phyloP scores from a whole-genome alignment of 2,329 filamentous ascomycete genomes.

The Cladosporium halotolerans region DNA sequence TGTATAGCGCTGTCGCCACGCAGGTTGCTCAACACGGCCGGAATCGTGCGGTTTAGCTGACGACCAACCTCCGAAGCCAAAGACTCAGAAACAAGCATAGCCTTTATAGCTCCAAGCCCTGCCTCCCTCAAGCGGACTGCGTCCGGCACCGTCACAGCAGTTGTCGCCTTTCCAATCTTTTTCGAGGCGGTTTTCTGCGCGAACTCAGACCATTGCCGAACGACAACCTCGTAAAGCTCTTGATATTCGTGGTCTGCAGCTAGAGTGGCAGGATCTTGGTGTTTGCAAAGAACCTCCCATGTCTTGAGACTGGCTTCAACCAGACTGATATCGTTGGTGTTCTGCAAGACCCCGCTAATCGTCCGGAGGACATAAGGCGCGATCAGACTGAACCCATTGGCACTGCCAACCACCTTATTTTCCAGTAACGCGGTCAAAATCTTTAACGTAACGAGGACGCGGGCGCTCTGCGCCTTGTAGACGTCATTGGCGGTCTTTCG shows the following conservation, averaged over 20 bases:
- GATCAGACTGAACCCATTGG: constrained; percentile 80
- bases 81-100: constrained; percentile 71
- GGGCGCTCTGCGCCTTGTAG: constrained; percentile 82
- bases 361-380: constrained; percentile 75
- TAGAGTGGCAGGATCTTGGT: constrained; percentile 80
- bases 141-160: constrained; percentile 54
- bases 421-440: constrained; percentile 89
- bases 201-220: constrained; percentile 71
- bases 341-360: constrained; percentile 67
- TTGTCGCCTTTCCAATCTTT: constrained; percentile 27
- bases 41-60: constrained; percentile 72
- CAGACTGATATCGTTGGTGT: constrained; percentile 83
- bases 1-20: constrained; percentile 68
- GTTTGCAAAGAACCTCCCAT: constrained; percentile 80
- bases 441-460: constrained; percentile 79
- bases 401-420: constrained; percentile 56
- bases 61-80: constrained; percentile 68
- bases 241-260: constrained; percentile 81
- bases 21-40: constrained; percentile 79
- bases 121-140: constrained; percentile 56
- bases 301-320: constrained; percentile 82
- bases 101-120: constrained; percentile 66
- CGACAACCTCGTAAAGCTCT: constrained; percentile 73
- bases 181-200: constrained; percentile 57
- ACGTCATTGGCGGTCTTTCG: constrained; percentile 90